These are phyloP conservation scores for Hirsutella minnesotensis DNA, from an alignment of 2,329 filamentous ascomycete species.

Conservation along the genomic window DNA sequence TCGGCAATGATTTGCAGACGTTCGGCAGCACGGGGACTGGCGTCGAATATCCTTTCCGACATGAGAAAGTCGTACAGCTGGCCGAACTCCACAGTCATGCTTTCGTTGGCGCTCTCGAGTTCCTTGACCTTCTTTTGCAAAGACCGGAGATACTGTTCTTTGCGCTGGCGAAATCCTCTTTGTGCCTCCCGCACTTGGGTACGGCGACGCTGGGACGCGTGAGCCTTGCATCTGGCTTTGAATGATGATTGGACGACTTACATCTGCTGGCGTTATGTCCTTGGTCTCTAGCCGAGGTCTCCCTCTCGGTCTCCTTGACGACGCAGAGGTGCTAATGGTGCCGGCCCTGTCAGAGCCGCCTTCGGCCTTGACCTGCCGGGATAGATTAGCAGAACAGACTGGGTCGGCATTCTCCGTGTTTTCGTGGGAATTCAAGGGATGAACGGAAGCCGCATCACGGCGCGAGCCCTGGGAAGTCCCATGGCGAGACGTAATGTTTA, in stretches of 20 bases:
- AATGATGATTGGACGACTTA: slow-evolving; percentile 37
- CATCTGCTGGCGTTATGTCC: slow-evolving; percentile 68
- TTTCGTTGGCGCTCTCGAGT: slow-evolving; percentile 57
- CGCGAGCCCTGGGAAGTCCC: too few relatives aligned
- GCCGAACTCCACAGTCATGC: slow-evolving; percentile 63
- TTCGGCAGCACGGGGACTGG: slow-evolving; percentile 42
- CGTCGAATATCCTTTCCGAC: slow-evolving; percentile 42
- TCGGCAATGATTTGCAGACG: slow-evolving; percentile 46
- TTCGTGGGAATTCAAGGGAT: too few relatives aligned
- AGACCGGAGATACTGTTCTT: slow-evolving; percentile 67
- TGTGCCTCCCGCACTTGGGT: slow-evolving; percentile 84
- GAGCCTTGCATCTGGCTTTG: too few relatives aligned
- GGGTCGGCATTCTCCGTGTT: too few relatives aligned
- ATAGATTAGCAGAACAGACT: too few relatives aligned
- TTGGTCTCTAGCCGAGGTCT: slow-evolving; percentile 65
- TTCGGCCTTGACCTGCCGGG: background rate
- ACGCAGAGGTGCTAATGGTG: background rate
- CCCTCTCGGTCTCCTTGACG: slow-evolving; percentile 50
- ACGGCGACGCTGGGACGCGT: slow-evolving; percentile 50
- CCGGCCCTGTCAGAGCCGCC: background rate
- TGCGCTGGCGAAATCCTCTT: slow-evolving; percentile 72
- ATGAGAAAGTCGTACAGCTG: slow-evolving; percentile 52
- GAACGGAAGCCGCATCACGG: too few relatives aligned
- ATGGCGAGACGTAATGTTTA: too few relatives aligned
- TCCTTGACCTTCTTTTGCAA: slow-evolving; percentile 59